Base-by-base conservation (phyloP, 352 stramenopile species). In the Globisporangium spinosum region DNA sequence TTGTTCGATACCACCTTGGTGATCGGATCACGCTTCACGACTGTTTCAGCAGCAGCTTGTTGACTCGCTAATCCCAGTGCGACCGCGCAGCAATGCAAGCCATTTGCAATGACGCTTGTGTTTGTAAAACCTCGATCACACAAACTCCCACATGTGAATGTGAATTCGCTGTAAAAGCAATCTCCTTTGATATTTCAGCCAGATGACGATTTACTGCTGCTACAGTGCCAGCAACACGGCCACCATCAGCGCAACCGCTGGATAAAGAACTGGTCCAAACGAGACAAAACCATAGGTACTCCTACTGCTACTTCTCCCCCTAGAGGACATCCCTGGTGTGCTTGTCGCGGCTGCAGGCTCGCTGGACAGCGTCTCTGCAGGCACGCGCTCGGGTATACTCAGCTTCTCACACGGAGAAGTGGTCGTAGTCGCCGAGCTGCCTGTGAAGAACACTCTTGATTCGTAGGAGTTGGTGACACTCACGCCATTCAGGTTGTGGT, bases 401-500 rank as follows among this genome's bases (percentile, higher is more conserved):
- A 35, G 58, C 35, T 54, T 63, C 34, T 9, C 22, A 15, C 58
- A 63, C n/a, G 35, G 10, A n/a, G 2, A 34, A 49, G 2, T 5
- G 15, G 40, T 10, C 40, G 15, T 6, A 22, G 35, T 32, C 5
- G 34, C 10, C 3, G 9, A 34, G 22, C 32, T 29, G 58, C 58
- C 58, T 22, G 58, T 63, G 58, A 54, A 63, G 10, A 38, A 63
- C 12, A 54, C 58, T 23, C 25, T 20, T 20, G 32, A 35, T 0
- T 23, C 34, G 12, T n/a, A 22, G 23, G 58, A 7, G 29, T 49
- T 49, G 7, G 57, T 13, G 32, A 63, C 57, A 6, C 57, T 63
- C 22, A 47, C 57, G n/a, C 13, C 57, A 22, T 25, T 63, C 34
- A 63, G 57, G 22, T 22, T 17, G 35, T 63, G 57, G 23, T 22